A percentile compares a stretch with the other conserved stretches of the same genome.
Conservation (phyloP, 805 yeast species). For the Pichia paraexigua region DNA sequence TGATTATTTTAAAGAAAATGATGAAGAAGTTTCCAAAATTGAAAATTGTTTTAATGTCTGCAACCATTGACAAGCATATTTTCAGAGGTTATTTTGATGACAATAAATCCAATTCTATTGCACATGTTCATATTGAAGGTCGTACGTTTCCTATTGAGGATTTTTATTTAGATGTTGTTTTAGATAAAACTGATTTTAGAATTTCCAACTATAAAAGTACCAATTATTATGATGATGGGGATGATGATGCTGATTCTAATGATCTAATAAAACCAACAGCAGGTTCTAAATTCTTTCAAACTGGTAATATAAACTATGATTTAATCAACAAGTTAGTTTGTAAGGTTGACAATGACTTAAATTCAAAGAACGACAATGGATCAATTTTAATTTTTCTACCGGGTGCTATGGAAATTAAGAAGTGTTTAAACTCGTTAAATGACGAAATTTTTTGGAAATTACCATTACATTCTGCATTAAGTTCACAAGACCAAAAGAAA, state of each 20-base stretch:
- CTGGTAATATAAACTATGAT: conserved; percentile 69
- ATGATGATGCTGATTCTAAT: conserved; percentile 13
- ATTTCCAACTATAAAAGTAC: conserved; percentile 23
- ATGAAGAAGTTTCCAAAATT: conserved; percentile 43
- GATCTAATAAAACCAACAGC: conserved; percentile 48
- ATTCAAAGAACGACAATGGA: conserved; percentile 40
- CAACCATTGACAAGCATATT: conserved; percentile 70
- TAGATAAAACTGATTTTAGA: conserved; percentile 49
- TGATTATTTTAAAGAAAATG: conserved; percentile 66
- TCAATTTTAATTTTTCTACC: conserved; percentile 82
- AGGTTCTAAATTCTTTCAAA: conserved; percentile 55
- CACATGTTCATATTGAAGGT: conserved; percentile 79
- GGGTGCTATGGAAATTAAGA: conserved; percentile 81
- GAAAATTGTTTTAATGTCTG: conserved; percentile 82
- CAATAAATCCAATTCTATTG: conserved; percentile 30
- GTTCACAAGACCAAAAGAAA: conserved; percentile 71
- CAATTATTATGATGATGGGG: background rate
- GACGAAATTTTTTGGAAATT: conserved; percentile 34
- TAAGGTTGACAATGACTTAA: conserved; percentile 44
- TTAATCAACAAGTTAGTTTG: conserved; percentile 51
- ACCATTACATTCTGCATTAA: conserved; percentile 84
- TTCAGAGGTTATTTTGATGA: conserved; percentile 60
- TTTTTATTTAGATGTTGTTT: conserved; percentile 58
- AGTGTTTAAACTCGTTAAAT: conserved; percentile 40
- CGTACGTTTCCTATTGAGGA: conserved; percentile 89